Conservation (phyloP, 176 grass and related monocot species). For the Canna indica region DNA sequence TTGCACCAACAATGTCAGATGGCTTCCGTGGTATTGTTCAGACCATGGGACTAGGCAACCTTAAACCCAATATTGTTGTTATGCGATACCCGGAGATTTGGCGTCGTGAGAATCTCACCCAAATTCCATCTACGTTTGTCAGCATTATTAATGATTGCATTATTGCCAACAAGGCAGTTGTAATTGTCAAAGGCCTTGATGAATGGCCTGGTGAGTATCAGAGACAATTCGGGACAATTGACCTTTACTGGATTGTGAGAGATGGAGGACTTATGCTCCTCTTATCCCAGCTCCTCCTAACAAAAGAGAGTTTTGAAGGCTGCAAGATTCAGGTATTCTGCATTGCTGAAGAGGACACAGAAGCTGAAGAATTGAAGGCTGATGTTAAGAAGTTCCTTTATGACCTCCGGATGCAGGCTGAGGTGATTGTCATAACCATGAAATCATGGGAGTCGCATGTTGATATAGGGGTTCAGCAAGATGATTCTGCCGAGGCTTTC, state of each 20-base stretch:
- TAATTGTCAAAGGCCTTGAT: slow-evolving; percentile 94
- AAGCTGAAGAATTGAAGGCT: slow-evolving; percentile 91
- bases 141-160: slow-evolving; percentile 98
- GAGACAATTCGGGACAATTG: slow-evolving; percentile 85
- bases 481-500: slow-evolving; percentile 74
- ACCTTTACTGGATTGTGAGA: slow-evolving; percentile 95
- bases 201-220: slow-evolving; percentile 98
- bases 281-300: slow-evolving; percentile 84
- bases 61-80: slow-evolving; percentile 96
- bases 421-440: slow-evolving; percentile 89
- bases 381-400: slow-evolving; percentile 98
- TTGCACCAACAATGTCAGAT: slow-evolving; percentile 89
- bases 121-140: slow-evolving; percentile 95
- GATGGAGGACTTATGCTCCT: slow-evolving; percentile 96
- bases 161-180: slow-evolving; percentile 95
- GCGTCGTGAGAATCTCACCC: slow-evolving; percentile 78
- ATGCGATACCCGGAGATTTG: slow-evolving; percentile 98
- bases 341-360: slow-evolving; percentile 95
- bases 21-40: slow-evolving; percentile 86
- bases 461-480: slow-evolving; percentile 45
- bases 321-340: slow-evolving; percentile 99
- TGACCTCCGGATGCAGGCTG: slow-evolving; percentile 93
- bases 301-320: slow-evolving; percentile 82
- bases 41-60: slow-evolving; percentile 93
- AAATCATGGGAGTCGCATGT: slow-evolving; percentile 65